Base-by-base conservation (phyloP, 108 stramenopile species). In the Stephanodiscus triporus region DNA sequence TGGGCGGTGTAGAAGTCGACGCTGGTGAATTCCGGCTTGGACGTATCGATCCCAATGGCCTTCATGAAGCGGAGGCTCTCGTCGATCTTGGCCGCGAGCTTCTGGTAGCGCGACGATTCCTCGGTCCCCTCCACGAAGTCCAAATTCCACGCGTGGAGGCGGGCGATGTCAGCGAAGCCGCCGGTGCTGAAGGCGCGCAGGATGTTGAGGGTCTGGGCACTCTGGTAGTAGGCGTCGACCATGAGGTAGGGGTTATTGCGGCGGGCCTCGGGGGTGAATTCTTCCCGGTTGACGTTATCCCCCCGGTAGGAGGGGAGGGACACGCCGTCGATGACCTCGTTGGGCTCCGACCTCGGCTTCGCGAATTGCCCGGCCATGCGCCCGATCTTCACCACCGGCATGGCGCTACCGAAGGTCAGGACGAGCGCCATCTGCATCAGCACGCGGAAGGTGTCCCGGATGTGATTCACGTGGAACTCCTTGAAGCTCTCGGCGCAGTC, bases 351-450 rank as follows among this genome's bases (percentile, higher is more conserved):
- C 24, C 99, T 90, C 11, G 99, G 98, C 81, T 98, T 99, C 68
- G 98, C 96, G 72, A 97, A 99, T 85, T 97, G 97, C 42, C 98
- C 98, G 0, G 98, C 98, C 89, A 99, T 97, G 34, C 98, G 93
- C 26, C 95, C 98, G 30, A 99, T 89, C 91, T 97, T 98, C 55
- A 97, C 92, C 37, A 98, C 88, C 8, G 99, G 97, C 84, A 97
- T 92, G 58, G 94, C 85, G 24, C 93, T 88, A 29, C 99, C 99
- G 83, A 95, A 98, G 54, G 98, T 97, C 79, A 98, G 69, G 9
- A 97, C 91, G 30, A 98, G 88, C 19, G 97, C 83, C 99, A 98
- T 98, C 82, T 96, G 95, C 69, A 96, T 76, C 27, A 96, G 73
- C 42, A 96, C 88, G 40, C 95, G 89, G 87, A 98, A 97, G 61